Percentiles rank a stretch among this genome's conserved stretches.
These are phyloP conservation scores for Somion occarium DNA, from an alignment of 1,284 basidiomycete genomes.

Conservation along the genomic window DNA sequence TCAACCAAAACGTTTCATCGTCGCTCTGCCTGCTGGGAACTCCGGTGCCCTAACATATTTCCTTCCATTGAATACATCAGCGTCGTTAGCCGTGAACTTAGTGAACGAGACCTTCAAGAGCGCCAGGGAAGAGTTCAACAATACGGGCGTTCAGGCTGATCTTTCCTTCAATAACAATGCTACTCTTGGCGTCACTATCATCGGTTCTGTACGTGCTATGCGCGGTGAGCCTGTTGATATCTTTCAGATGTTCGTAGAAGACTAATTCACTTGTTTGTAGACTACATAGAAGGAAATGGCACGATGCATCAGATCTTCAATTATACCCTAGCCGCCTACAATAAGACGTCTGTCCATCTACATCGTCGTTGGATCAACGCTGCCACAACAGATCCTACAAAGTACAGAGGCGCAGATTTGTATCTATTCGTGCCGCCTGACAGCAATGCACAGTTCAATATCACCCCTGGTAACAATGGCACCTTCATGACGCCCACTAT, in stretches of 20 bases:
- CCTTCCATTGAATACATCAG: conserved; percentile 21
- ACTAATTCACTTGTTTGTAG: conserved; percentile 2
- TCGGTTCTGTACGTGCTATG: conserved; percentile 37
- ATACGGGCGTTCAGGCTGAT: conserved; percentile 33
- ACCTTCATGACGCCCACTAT: conserved; percentile 29
- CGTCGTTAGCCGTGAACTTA: conserved; percentile 24
- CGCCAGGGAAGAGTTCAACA: conserved; percentile 26
- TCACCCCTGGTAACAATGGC: conserved; percentile 26
- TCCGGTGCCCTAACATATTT: conserved; percentile 35
- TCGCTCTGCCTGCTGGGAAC: conserved; percentile 38
- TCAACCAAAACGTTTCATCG: conserved; percentile 31
- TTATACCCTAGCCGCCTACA: conserved; percentile 34
- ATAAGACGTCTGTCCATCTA: conserved; percentile 28
- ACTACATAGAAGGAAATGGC: conserved; percentile 26
- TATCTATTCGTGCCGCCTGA: conserved; percentile 24
- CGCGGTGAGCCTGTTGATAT: conserved; percentile 16
- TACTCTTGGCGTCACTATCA: conserved; percentile 33
- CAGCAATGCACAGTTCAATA: conserved; percentile 21
- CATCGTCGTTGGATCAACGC: conserved; percentile 38
- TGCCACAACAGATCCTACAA: conserved; percentile 27
- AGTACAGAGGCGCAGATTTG: conserved; percentile 19
- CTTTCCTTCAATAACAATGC: conserved; percentile 31
- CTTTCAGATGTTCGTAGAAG: background rate
- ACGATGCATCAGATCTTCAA: conserved; percentile 39
- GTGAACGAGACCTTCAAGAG: conserved; percentile 22